A percentile compares a stretch with the other conserved stretches of the same genome.
Evolutionary conservation across 1,284 basidiomycete genomes (phyloP).

Genomic region (Malassezia slooffiae): DNA sequence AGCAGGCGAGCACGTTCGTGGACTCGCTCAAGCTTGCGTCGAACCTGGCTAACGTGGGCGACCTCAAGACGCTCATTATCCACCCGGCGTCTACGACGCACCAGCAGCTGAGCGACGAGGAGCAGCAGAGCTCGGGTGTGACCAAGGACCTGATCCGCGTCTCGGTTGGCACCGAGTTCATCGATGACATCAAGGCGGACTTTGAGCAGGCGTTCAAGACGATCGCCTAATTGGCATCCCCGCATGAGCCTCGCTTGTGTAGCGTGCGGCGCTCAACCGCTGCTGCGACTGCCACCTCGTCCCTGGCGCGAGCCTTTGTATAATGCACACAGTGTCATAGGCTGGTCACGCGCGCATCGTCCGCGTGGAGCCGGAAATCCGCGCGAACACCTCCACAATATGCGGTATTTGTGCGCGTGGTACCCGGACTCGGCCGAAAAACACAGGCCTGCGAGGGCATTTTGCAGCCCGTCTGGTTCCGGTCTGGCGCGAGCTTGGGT

Average conservation of each 20-base stretch:
- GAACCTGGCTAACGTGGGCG: slow-evolving; percentile 40
- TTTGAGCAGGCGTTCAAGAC: slow-evolving; percentile 57
- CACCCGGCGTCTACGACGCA: slow-evolving; percentile 77
- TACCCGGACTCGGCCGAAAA: slow-evolving; percentile 14
- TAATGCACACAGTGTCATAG: too few species aligned
- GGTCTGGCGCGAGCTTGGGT: too few species aligned
- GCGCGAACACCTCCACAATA: too few species aligned
- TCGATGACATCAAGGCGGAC: slow-evolving; percentile 61
- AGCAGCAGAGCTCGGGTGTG: slow-evolving; percentile 62
- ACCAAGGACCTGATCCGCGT: slow-evolving; percentile 70
- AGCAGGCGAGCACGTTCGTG: slow-evolving; percentile 58
- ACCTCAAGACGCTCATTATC: slow-evolving; percentile 45
- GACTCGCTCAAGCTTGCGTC: slow-evolving; percentile 62
- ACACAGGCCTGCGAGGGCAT: slow-evolving; percentile 1
- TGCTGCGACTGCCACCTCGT: too few species aligned
- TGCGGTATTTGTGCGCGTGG: too few species aligned
- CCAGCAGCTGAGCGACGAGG: slow-evolving; percentile 61
- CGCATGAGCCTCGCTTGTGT: too few species aligned
- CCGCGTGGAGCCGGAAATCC: too few species aligned
- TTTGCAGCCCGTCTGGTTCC: slow-evolving; percentile 16
- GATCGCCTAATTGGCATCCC: slow-evolving; percentile 3
- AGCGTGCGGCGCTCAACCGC: too few species aligned
- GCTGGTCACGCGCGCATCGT: too few species aligned
- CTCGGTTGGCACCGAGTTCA: slow-evolving; percentile 70
- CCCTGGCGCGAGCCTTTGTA: too few species aligned